Evolutionary conservation across 345 rosid genomes (phyloP), one percentile per base, ranked within the genome.

Genomic region (Gynandropsis gynandra): DNA sequence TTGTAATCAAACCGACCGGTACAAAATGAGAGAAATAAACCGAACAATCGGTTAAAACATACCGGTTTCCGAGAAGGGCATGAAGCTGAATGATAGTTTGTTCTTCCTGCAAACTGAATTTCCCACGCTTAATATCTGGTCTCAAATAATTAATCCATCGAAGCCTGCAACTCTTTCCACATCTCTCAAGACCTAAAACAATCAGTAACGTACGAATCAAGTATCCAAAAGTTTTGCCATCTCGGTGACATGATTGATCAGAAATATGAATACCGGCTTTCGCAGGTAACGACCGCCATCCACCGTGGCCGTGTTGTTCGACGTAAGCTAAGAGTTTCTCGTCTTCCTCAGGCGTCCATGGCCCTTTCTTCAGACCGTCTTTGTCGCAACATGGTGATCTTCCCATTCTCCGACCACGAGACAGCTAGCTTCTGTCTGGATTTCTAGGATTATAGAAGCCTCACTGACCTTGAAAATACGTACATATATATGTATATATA

Each of bases 261-360:
- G 19, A 44, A 4, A 5, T 6, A 15, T 18, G 16, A 44, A 5
- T 39, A 65, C 75, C 75, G 42, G 75, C 75, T 71, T 71, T 71
- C 10, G 51, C 43, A 0, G 75, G 75, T 46, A 71, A 47, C 32
- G 71, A 62, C 4, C 75, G 67, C 75, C 72, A 63, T 42, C 69
- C 64, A 46, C 77, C 71, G 52, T 72, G 73, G 29, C 77, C 74
- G 27, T 72, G 73, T 31, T 61, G 53, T 42, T 72, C 64, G 16
- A 72, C 68, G 16, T 64, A 72, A 45, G 64, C 77, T 11, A 68
- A 11, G 46, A 72, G 71, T 52, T 72, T 72, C 32, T 72, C 67
- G 49, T 72, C 77, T 57, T 72, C 77, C 19, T 72, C 77, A 10
- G 71, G 31, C 4, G 50, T 45, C 50, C 50, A 45, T 18, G 50